These are phyloP conservation scores for Neopestalotiopsis clavispora DNA, from an alignment of 2,329 filamentous ascomycete genomes.

Conservation along the genomic window DNA sequence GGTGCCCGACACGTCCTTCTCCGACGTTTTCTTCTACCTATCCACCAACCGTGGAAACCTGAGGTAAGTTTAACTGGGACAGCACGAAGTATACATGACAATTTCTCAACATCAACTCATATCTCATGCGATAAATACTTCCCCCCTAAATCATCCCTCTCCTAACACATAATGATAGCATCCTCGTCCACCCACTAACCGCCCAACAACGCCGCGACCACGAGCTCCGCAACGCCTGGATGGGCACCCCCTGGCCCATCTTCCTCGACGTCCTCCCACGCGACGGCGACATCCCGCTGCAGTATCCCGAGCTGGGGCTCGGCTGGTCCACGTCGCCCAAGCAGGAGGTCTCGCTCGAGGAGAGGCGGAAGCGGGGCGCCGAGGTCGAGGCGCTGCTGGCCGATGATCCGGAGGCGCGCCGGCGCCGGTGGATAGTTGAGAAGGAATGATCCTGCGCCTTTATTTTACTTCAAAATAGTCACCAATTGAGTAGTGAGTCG, in stretches of 20 bases:
- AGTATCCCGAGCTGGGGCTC: slow-evolving; percentile 37
- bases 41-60: slow-evolving; percentile 36
- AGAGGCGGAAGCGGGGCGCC: slow-evolving; percentile 33
- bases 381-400: slow-evolving; percentile 35
- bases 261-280: slow-evolving; percentile 34
- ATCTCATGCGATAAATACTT: too few species aligned
- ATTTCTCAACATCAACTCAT: too few species aligned
- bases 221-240: slow-evolving; percentile 38
- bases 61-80: slow-evolving; percentile 28
- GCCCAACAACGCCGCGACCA: slow-evolving; percentile 36
- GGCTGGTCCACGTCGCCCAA: slow-evolving; percentile 34
- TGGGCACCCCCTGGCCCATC: slow-evolving; percentile 39
- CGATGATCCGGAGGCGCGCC: slow-evolving; percentile 35
- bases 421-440: slow-evolving; percentile 29
- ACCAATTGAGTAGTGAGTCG: too few species aligned
- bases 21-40: slow-evolving; percentile 40
- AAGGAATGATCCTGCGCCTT: too few species aligned
- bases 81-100: too few species aligned
- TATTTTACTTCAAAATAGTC: too few species aligned
- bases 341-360: slow-evolving; percentile 36
- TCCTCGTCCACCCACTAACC: slow-evolving; percentile 38
- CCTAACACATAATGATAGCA: too few species aligned
- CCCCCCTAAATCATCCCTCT: too few species aligned
- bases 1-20: slow-evolving; percentile 40
- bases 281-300: slow-evolving; percentile 33